phyloP scores from a whole-genome alignment of 805 yeast genomes.

The Lipomyces sp. region DNA sequence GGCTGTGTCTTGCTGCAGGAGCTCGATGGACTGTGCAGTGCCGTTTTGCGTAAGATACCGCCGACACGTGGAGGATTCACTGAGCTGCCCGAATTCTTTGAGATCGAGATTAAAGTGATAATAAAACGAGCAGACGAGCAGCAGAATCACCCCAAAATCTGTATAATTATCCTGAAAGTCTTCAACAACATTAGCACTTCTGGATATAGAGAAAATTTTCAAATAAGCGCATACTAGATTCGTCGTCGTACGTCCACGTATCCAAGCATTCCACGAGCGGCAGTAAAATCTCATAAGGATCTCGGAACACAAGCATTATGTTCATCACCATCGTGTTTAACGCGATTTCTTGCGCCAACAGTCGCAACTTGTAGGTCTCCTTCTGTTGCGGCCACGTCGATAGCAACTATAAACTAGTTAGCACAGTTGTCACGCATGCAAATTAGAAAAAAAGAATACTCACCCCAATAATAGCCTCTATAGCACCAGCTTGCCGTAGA shows the following conservation, averaged over 20 bases:
- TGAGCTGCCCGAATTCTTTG: slow-evolving; percentile 1
- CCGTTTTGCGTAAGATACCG: slow-evolving; percentile 19
- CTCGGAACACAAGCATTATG: slow-evolving; percentile 44
- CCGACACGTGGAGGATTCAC: slow-evolving; percentile 16
- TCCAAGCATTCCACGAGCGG: slow-evolving; percentile 56
- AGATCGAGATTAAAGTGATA: slow-evolving; percentile 40
- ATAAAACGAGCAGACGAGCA: slow-evolving; percentile 45
- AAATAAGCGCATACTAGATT: slow-evolving; percentile 39
- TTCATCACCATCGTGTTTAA: slow-evolving; percentile 45
- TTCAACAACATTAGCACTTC: slow-evolving; percentile 30
- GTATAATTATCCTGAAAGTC: slow-evolving; percentile 63
- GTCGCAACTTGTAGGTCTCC: slow-evolving; percentile 48
- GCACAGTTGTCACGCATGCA: slow-evolving; percentile 46
- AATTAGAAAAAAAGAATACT: neutral
- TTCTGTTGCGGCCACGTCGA: slow-evolving; percentile 42
- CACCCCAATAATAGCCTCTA: slow-evolving; percentile 15
- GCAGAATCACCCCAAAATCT: slow-evolving; percentile 60
- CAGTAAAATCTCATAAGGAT: slow-evolving; percentile 45
- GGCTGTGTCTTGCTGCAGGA: slow-evolving; percentile 30
- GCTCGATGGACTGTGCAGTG: slow-evolving; percentile 26
- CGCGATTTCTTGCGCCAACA: slow-evolving; percentile 53
- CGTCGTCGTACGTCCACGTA: slow-evolving; percentile 48
- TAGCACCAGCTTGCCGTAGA: slow-evolving; percentile 6
- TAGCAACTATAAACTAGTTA: slow-evolving; percentile 45
- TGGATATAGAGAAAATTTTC: no score